These are phyloP conservation scores for Lodderomyces theae DNA, from an alignment of 1,139 yeast genomes.

Conservation along the genomic window DNA sequence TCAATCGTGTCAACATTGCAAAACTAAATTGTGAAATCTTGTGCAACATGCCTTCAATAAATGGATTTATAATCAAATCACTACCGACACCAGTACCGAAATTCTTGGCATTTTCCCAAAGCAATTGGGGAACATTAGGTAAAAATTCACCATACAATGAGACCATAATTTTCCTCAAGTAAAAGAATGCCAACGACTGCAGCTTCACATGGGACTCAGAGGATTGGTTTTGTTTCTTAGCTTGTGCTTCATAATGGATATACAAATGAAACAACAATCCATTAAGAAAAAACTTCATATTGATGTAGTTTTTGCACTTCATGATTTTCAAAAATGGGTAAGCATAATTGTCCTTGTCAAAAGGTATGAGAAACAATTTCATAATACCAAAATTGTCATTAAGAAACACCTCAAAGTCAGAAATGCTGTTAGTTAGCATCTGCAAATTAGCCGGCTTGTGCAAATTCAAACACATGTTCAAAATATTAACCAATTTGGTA, in stretches of 20 bases:
- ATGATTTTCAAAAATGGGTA: slow-evolving; percentile 32
- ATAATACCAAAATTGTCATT: slow-evolving; percentile 23
- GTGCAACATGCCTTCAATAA: slow-evolving; percentile 29
- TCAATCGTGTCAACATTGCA: slow-evolving; percentile 20
- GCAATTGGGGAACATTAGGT: slow-evolving; percentile 28
- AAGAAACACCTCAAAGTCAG: slow-evolving; percentile 30
- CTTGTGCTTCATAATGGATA: slow-evolving; percentile 27
- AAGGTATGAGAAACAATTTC: slow-evolving; percentile 25
- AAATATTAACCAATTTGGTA: slow-evolving; percentile 19
- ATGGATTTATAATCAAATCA: slow-evolving; percentile 37
- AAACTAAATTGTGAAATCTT: slow-evolving; percentile 29
- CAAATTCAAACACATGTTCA: slow-evolving; percentile 26
- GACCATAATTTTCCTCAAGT: slow-evolving; percentile 28
- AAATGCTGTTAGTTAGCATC: slow-evolving; percentile 22
- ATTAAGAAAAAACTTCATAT: slow-evolving; percentile 28
- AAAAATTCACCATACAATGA: slow-evolving; percentile 26
- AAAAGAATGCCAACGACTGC: slow-evolving; percentile 23
- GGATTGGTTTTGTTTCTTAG: slow-evolving; percentile 11
- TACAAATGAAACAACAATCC: slow-evolving; percentile 28
- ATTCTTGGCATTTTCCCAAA: slow-evolving; percentile 25
- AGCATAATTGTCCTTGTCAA: slow-evolving; percentile 20
- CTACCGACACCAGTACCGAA: slow-evolving; percentile 32
- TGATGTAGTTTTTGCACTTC: slow-evolving; percentile 32
- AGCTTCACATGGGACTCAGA: slow-evolving; percentile 17
- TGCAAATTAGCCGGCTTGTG: slow-evolving; percentile 19